These are phyloP conservation scores for Coffea humblotiana DNA, from an alignment of 305 asterid genomes.

Conservation along the genomic window DNA sequence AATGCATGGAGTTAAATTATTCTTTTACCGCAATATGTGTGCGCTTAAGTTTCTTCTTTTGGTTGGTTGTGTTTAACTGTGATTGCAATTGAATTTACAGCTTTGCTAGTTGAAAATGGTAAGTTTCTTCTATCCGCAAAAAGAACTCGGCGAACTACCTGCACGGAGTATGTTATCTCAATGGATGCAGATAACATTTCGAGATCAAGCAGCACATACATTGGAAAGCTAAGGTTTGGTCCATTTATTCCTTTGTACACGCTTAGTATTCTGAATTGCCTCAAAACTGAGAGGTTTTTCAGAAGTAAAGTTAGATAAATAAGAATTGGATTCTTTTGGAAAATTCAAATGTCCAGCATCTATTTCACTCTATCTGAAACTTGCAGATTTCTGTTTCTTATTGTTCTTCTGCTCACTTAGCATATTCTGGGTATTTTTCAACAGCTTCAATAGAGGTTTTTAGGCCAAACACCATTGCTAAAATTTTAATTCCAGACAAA, in stretches of 20 bases:
- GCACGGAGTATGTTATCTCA: slow-evolving; percentile 89
- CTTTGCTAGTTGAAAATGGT: slow-evolving; percentile 87
- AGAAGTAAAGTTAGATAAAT: background rate
- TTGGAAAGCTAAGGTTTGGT: slow-evolving; percentile 79
- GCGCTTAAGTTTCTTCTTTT: no score
- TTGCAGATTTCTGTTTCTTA: background rate
- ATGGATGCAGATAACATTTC: slow-evolving; percentile 90
- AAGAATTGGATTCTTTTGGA: background rate
- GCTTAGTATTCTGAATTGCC: background rate
- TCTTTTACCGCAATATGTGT: background rate
- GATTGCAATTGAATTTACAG: slow-evolving; percentile 36
- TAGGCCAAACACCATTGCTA: background rate
- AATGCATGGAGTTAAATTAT: background rate
- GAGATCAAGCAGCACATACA: slow-evolving; percentile 78
- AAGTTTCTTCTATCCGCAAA: slow-evolving; percentile 95
- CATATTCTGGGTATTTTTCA: background rate
- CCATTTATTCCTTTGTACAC: background rate
- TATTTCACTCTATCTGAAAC: background rate
- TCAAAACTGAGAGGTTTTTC: background rate
- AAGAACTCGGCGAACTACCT: slow-evolving; percentile 87
- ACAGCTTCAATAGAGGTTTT: background rate
- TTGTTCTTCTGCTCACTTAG: background rate
- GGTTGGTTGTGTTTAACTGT: slow-evolving; percentile 3
- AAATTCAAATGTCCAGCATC: background rate
- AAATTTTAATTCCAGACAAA: background rate